Evolutionary conservation across 139 green algal genomes (phyloP).

Genomic region (Trebouxia sp.): DNA sequence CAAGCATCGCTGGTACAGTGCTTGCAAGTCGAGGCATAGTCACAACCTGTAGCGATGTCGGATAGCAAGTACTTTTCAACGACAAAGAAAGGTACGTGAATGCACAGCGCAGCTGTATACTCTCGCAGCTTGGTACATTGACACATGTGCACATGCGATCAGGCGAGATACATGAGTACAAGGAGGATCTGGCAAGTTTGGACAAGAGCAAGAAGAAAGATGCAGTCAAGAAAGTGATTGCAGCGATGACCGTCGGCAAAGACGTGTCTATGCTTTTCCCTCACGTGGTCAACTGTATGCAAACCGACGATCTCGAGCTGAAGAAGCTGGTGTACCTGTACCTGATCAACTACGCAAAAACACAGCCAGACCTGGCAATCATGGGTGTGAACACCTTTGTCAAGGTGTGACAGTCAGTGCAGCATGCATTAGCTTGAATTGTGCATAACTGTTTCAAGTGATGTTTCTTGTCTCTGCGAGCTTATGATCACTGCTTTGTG

Average conservation of each 20-base stretch:
- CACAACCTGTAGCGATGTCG: constrained; percentile 51
- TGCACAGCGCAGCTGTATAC: not conserved
- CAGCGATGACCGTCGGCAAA: constrained; percentile 99
- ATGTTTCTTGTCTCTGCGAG: not conserved
- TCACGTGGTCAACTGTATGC: constrained; percentile 99
- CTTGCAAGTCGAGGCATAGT: too few species aligned
- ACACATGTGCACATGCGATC: constrained; percentile 1
- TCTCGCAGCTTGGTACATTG: not conserved
- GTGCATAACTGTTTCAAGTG: not conserved
- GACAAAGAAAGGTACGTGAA: constrained; percentile 86
- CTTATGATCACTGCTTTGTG: too few species aligned
- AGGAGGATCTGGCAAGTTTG: constrained; percentile 86
- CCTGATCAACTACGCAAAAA: constrained; percentile 99
- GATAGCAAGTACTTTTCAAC: constrained; percentile 92
- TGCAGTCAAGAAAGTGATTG: constrained; percentile 93
- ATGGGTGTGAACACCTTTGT: constrained; percentile 99
- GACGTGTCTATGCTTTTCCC: constrained; percentile 94
- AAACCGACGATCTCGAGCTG: constrained; percentile 88
- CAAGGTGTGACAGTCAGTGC: constrained; percentile 70
- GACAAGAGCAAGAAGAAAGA: constrained; percentile 94
- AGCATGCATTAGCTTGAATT: not conserved
- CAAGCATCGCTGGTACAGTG: too few species aligned
- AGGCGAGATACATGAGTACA: constrained; percentile 97
- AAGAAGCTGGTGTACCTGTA: constrained; percentile 99
- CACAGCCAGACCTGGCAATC: constrained; percentile 97